These are phyloP conservation scores for Botryobasidium botryosum DNA, from an alignment of 768 basidiomycete genomes.

Conservation along the genomic window DNA sequence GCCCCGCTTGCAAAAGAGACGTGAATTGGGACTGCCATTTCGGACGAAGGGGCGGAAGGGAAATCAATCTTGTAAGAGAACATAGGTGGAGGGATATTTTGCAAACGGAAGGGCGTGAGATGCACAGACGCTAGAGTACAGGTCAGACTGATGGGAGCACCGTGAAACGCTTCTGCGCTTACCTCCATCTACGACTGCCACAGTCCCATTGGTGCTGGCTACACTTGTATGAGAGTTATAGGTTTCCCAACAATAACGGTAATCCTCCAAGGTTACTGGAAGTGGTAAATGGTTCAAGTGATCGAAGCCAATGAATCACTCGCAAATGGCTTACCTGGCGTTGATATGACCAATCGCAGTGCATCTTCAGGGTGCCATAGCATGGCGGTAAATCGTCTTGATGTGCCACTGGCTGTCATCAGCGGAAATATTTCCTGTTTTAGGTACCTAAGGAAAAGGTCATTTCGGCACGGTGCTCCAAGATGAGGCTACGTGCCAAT, in stretches of 20 bases:
- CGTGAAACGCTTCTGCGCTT: conserved; percentile 16
- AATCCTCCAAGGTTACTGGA: conserved; percentile 33
- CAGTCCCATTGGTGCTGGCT: conserved; percentile 65
- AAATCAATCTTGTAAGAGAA: conserved; percentile 38
- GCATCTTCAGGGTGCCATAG: conserved; percentile 79
- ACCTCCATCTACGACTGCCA: conserved; percentile 85
- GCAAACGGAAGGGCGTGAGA: conserved; percentile 81
- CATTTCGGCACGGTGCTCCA: neutral
- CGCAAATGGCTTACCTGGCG: conserved; percentile 32
- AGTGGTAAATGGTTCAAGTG: neutral
- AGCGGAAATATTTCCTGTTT: conserved; percentile 70
- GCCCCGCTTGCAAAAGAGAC: conserved; percentile 37
- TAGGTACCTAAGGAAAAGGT: conserved; percentile 48
- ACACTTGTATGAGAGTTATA: conserved; percentile 38
- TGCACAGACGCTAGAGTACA: conserved; percentile 42
- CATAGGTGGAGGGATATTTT: conserved; percentile 99
- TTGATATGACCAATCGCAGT: conserved; percentile 45
- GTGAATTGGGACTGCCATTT: too few species aligned
- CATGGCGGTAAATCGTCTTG: conserved; percentile 50
- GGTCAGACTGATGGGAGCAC: neutral
- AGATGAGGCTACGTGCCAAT: conserved; percentile 48
- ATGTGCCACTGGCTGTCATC: conserved; percentile 13
- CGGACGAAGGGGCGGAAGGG: conserved; percentile 14
- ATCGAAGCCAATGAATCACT: neutral
- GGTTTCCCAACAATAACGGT: conserved; percentile 66